Conservation (phyloP, 352 stramenopile species). For the Phytopythium kandeliae region DNA sequence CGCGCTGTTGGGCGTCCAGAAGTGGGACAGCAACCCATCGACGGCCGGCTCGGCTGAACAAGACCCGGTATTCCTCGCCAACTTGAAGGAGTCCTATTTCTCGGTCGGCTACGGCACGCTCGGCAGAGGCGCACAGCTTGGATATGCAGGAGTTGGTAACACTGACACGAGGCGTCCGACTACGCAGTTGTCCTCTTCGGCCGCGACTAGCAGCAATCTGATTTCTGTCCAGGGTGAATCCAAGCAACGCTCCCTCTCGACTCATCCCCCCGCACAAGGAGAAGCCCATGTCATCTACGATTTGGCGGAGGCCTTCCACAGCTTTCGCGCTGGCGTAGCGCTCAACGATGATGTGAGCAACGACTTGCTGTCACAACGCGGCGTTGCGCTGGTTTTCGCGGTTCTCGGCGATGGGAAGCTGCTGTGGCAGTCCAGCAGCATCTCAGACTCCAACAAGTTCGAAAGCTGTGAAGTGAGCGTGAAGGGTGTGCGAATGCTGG, state of each 20-base stretch:
- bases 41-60: slow-evolving; percentile 17
- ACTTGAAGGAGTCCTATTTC: slow-evolving; percentile 71
- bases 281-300: slow-evolving; percentile 83
- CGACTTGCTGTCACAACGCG: slow-evolving; percentile 52
- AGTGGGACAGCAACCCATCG: slow-evolving; percentile 49
- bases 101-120: slow-evolving; percentile 76
- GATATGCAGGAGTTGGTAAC: slow-evolving; percentile 43
- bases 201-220: slow-evolving; percentile 14
- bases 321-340: slow-evolving; percentile 45
- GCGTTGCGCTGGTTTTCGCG: slow-evolving; percentile 54
- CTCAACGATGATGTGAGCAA: slow-evolving; percentile 72
- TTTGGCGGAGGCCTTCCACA: slow-evolving; percentile 49
- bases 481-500: slow-evolving; percentile 61
- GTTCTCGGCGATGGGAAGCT: slow-evolving; percentile 61
- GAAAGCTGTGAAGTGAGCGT: slow-evolving; percentile 65
- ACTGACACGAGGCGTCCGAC: neutral
- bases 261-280: slow-evolving; percentile 62
- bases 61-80: slow-evolving; percentile 72
- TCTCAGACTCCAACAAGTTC: slow-evolving; percentile 26
- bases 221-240: slow-evolving; percentile 59
- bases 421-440: slow-evolving; percentile 72
- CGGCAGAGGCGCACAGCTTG: slow-evolving; percentile 65
- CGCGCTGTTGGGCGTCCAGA: slow-evolving; percentile 66
- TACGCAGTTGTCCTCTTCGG: neutral
- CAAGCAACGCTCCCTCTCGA: slow-evolving; percentile 75